Evolutionary conservation across 352 stramenopile genomes (phyloP), one percentile per base, ranked within the genome.

Genomic region (Phytophthora pini): DNA sequence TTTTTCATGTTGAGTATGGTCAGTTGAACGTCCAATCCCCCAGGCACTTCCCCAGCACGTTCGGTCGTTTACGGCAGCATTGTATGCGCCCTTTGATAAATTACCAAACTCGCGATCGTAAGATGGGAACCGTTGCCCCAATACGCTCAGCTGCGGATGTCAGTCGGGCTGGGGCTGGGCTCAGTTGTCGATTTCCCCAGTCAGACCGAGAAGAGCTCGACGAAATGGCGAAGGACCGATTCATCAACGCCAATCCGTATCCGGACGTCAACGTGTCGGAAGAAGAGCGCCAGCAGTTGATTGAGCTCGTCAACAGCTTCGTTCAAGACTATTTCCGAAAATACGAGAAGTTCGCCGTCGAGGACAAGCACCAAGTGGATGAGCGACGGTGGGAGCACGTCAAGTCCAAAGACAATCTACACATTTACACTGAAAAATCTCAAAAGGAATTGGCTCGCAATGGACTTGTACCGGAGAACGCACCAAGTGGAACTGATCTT

Each of bases 371-470:
- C 40, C 49, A 66, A 26, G 62, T 70, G 11, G 50, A 75, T 12
- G 38, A 51, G n/a, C 12, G 20, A n/a, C 57, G 54, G 3, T 72
- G 57, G 62, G 50, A 49, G 26, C 55, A 64, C 22, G 41, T 73
- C 54, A 77, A 73, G 54, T 67, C 58, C 7, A 71, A 61, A 38
- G 58, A 73, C 44, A 61, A 70, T 36, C 22, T 77, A 4, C 53
- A 66, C 27, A 57, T 74, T 7, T 74, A 66, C 38, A 60, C 47
- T 7, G 44, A 73, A 22, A 40, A 60, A 2, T 51, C 17, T 22
- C 38, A 54, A 1, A 51, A 53, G 22, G 64, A 64, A 12, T 49
- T 64, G 6, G 43, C 43, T 10, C 45, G 17, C 15, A 43, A 67
- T 39, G 54, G 17, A 7, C 27, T 62, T 20, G 20, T 31, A 15